A percentile compares a stretch with the other conserved stretches of the same genome.
phyloP scores from a whole-genome alignment of 306 rosid genomes.

The Begonia loranthoides region DNA sequence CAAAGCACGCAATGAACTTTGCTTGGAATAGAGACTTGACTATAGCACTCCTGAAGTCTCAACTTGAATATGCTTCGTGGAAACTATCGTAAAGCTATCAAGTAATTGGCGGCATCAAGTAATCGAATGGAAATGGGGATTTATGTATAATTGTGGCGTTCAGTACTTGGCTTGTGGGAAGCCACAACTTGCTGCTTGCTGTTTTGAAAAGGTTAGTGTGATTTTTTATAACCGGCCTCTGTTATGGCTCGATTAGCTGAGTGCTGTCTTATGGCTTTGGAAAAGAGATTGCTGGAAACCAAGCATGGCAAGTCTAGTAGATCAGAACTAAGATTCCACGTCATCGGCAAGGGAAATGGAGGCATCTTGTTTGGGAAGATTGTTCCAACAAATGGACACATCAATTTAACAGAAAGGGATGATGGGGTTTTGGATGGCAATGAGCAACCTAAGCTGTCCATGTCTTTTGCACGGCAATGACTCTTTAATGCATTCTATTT shows the following conservation, averaged over 20 bases:
- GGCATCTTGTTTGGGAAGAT: slow-evolving; percentile 74
- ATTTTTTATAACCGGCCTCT: slow-evolving; percentile 72
- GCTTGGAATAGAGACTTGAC: slow-evolving; percentile 79
- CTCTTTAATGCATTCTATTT: slow-evolving; percentile 60
- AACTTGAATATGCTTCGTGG: slow-evolving; percentile 92
- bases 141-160: slow-evolving; percentile 76
- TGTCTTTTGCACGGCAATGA: slow-evolving; percentile 73
- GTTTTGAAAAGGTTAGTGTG: slow-evolving; percentile 86
- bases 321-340: slow-evolving; percentile 52
- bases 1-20: slow-evolving; percentile 86
- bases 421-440: slow-evolving; percentile 35
- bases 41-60: slow-evolving; percentile 92
- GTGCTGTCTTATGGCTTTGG: slow-evolving; percentile 93
- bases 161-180: slow-evolving; percentile 86
- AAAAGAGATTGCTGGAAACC: slow-evolving; percentile 51
- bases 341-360: slow-evolving; percentile 86
- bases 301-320: slow-evolving; percentile 26
- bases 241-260: slow-evolving; percentile 94
- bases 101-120: slow-evolving; percentile 79
- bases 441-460: slow-evolving; percentile 55
- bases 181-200: slow-evolving; percentile 75
- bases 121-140: slow-evolving; percentile 56
- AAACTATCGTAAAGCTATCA: slow-evolving; percentile 90
- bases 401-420: slow-evolving; percentile 25
- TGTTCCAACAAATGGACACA: slow-evolving; percentile 31